Evolutionary conservation across 2,329 filamentous ascomycete genomes (phyloP).

Genomic region (Pseudogymnoascus destructans): DNA sequence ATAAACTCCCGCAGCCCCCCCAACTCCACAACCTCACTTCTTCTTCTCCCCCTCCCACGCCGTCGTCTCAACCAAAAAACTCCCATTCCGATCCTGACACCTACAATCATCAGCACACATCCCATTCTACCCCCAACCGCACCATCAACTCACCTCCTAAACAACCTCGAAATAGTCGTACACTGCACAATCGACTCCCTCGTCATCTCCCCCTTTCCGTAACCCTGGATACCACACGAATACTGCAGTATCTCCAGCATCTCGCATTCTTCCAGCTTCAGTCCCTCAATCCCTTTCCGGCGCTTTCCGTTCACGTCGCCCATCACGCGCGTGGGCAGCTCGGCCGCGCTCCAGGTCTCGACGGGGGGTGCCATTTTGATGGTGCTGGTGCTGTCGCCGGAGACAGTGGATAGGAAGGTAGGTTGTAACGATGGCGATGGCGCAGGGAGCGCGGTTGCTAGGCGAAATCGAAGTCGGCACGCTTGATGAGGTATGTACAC

Average conservation of each 20-base stretch:
- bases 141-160: constrained; percentile 38
- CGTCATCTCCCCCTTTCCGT: constrained; percentile 24
- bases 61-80: constrained; percentile 50
- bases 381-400: too few species aligned
- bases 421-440: constrained; percentile 10
- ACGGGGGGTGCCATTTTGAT: constrained; percentile 48
- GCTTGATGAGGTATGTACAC: constrained; percentile 41
- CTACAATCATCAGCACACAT: constrained; percentile 27
- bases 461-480: constrained; percentile 43
- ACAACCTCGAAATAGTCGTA: constrained; percentile 44
- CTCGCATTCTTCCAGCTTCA: constrained; percentile 43
- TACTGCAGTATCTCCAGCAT: constrained; percentile 48
- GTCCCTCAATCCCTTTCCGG: constrained; percentile 37
- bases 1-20: too few species aligned
- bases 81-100: constrained; percentile 43
- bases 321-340: constrained; percentile 33
- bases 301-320: constrained; percentile 26
- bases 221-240: constrained; percentile 41
- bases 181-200: constrained; percentile 39
- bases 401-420: too few species aligned
- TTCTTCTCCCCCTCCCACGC: constrained; percentile 37
- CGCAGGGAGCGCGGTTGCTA: constrained; percentile 36
- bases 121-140: neutral
- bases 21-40: neutral
- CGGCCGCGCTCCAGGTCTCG: constrained; percentile 38